These are phyloP conservation scores for Anisodus tanguticus DNA, from an alignment of 257 asterid species.

Conservation along the genomic window DNA sequence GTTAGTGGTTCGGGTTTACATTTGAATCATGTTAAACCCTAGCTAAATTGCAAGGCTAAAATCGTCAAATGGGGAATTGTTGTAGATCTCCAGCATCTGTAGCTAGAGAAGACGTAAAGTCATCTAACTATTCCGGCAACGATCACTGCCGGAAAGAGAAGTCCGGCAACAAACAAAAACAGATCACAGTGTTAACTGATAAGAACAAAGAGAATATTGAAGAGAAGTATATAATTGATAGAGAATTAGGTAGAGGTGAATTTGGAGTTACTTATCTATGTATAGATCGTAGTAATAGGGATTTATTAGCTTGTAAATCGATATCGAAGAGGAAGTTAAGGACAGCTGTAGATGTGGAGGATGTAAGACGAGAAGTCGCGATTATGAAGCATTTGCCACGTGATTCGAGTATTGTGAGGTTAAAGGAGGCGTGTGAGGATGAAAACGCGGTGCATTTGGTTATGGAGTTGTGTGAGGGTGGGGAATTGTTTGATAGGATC, in stretches of 20 bases:
- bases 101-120: slow-evolving; percentile 89
- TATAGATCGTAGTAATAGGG: slow-evolving; percentile 70
- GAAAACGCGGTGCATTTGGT: slow-evolving; percentile 92
- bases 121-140: slow-evolving; percentile 72
- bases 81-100: slow-evolving; percentile 99
- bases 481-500: slow-evolving; percentile 90
- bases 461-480: slow-evolving; percentile 93
- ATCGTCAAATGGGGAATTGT: slow-evolving; percentile 62
- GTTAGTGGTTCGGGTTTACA: slow-evolving; percentile 36
- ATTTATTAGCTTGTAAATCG: slow-evolving; percentile 88
- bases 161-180: slow-evolving; percentile 48
- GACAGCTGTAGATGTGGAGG: slow-evolving; percentile 93
- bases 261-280: slow-evolving; percentile 90
- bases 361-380: slow-evolving; percentile 88
- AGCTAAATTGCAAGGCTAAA: slow-evolving; percentile 34
- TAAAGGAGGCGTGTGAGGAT: slow-evolving; percentile 92
- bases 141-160: slow-evolving; percentile 66
- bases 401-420: slow-evolving; percentile 76
- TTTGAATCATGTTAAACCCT: slow-evolving; percentile 49
- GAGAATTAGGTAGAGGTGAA: slow-evolving; percentile 90
- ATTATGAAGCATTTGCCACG: slow-evolving; percentile 90
- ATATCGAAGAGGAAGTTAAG: slow-evolving; percentile 90
- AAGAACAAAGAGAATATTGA: slow-evolving; percentile 71
- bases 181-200: slow-evolving; percentile 61
- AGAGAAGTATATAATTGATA: slow-evolving; percentile 67